phyloP scores from a whole-genome alignment of 495 filamentous ascomycete genomes.

The Penicillium samsonianum region DNA sequence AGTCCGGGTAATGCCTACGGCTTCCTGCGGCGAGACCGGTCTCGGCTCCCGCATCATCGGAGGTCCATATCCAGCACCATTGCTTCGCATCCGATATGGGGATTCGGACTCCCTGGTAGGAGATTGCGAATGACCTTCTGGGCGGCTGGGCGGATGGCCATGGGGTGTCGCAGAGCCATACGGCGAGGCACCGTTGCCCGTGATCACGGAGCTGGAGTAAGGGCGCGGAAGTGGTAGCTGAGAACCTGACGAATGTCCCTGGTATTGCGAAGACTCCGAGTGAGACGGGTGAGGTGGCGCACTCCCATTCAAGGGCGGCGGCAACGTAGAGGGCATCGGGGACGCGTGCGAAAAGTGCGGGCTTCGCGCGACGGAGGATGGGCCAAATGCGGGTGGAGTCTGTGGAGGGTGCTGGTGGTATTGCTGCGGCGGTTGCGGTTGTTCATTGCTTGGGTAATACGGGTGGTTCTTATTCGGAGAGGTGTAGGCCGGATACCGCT shows the following conservation, averaged over 20 bases:
- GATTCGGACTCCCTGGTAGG: slow-evolving; percentile 45
- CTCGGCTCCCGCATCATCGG: slow-evolving; percentile 35
- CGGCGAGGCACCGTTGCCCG: slow-evolving; percentile 42
- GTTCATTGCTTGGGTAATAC: slow-evolving; percentile 59
- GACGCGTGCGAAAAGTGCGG: slow-evolving; percentile 54
- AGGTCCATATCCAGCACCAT: slow-evolving; percentile 34
- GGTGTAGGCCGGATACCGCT: slow-evolving; percentile 41
- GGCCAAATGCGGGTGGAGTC: slow-evolving; percentile 53
- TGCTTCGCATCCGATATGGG: slow-evolving; percentile 37
- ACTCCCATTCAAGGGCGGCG: slow-evolving; percentile 53
- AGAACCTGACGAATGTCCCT: slow-evolving; percentile 38
- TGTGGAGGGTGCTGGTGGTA: slow-evolving; percentile 56
- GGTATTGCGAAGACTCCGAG: slow-evolving; percentile 49
- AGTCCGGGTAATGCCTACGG: slow-evolving; percentile 28
- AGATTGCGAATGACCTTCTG: slow-evolving; percentile 46
- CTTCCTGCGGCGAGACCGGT: slow-evolving; percentile 43
- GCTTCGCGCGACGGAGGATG: slow-evolving; percentile 56
- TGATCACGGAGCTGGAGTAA: slow-evolving; percentile 45
- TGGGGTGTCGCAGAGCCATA: slow-evolving; percentile 46
- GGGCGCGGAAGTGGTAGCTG: slow-evolving; percentile 42
- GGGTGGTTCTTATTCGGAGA: slow-evolving; percentile 52
- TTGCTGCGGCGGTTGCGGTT: slow-evolving; percentile 31
- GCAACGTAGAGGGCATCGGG: slow-evolving; percentile 50
- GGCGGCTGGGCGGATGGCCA: slow-evolving; percentile 47
- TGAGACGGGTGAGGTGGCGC: slow-evolving; percentile 47